Evolutionary conservation across 768 basidiomycete genomes (phyloP).

Genomic region (Russula vinacea): DNA sequence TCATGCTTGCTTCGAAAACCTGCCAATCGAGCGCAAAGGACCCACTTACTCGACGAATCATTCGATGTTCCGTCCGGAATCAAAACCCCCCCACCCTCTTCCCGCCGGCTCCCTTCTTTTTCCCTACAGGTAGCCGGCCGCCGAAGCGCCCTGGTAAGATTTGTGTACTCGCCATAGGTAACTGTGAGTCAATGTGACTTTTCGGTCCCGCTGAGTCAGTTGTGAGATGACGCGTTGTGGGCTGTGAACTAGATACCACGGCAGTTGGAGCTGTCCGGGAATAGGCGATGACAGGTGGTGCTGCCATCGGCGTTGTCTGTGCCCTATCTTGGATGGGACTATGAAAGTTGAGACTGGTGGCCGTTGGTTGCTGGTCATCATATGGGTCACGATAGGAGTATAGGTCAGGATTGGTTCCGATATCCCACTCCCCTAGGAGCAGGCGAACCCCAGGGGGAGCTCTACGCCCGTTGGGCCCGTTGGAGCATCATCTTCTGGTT

Average conservation of each 20-base stretch:
- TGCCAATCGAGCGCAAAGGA: neutral
- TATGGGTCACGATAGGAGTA: conserved; percentile 60
- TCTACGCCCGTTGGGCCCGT: neutral
- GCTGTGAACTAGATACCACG: conserved; percentile 10
- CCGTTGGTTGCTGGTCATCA: conserved; percentile 30
- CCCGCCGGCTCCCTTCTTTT: conserved; percentile 46
- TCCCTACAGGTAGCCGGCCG: conserved; percentile 47
- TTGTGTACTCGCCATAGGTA: conserved; percentile 59
- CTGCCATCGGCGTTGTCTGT: neutral
- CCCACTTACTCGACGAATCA: neutral
- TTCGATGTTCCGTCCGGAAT: conserved; percentile 20
- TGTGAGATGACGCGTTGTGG: neutral
- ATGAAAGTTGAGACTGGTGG: neutral
- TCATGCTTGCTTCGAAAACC: neutral
- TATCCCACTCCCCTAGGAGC: conserved; percentile 66
- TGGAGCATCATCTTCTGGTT: neutral
- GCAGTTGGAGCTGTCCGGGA: neutral
- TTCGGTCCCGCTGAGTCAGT: neutral
- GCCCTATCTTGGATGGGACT: neutral
- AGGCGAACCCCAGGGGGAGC: conserved; percentile 54
- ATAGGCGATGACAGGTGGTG: conserved; percentile 2
- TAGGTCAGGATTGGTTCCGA: conserved; percentile 49
- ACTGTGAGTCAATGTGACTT: neutral
- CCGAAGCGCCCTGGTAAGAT: conserved; percentile 68
- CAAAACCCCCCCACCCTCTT: conserved; percentile 76